Conservation (phyloP, 257 asterid genomes). For the Solanum tacnaense region DNA sequence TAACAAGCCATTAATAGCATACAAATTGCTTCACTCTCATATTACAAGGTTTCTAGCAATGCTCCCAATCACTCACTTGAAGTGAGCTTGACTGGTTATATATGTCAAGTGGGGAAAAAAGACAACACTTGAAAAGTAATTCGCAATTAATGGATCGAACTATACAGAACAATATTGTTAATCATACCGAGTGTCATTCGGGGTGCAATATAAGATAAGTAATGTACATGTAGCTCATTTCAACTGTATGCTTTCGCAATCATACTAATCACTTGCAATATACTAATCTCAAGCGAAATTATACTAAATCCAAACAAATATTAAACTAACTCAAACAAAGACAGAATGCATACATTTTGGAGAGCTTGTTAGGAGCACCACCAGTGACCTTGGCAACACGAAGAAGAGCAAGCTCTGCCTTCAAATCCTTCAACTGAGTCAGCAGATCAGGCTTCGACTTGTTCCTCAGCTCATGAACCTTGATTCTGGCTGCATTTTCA, state of each 20-base stretch:
- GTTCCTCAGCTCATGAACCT: conserved; percentile 58
- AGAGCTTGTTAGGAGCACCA: conserved; percentile 62
- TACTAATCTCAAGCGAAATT: not conserved
- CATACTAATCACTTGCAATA: not conserved
- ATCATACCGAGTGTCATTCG: not conserved
- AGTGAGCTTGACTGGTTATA: not conserved
- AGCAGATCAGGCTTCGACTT: conserved; percentile 39
- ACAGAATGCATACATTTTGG: conserved; percentile 18
- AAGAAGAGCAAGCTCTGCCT: conserved; percentile 45
- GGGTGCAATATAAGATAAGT: not conserved
- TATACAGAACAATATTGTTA: not conserved
- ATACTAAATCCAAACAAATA: not conserved
- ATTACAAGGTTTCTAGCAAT: not conserved
- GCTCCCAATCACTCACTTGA: not conserved
- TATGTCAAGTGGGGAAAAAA: not conserved
- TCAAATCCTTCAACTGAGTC: conserved; percentile 44
- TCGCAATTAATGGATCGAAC: not conserved
- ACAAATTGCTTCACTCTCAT: not conserved
- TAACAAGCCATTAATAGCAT: not conserved
- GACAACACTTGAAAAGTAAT: not conserved
- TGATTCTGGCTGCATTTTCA: conserved; percentile 38
- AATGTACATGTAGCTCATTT: not conserved
- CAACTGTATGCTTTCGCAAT: not conserved
- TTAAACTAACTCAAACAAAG: not conserved
- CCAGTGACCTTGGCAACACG: conserved; percentile 58